Base-by-base conservation (phyloP, 306 rosid species). In the Macrotyloma uniflorum region DNA sequence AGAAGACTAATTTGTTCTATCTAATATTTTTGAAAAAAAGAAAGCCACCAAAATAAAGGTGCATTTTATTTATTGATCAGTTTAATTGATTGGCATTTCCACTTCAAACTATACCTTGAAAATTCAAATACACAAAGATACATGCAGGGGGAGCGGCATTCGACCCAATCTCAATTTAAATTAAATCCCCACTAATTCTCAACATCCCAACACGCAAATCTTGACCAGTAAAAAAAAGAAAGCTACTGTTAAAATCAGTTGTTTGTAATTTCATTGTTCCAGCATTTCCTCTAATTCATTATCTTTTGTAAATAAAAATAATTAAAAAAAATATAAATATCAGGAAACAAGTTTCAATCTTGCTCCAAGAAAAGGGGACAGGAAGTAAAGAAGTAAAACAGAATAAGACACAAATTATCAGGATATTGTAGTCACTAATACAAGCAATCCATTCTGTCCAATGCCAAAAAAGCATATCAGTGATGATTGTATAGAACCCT, bases 401-500 rank as follows among this genome's bases (percentile, higher is more conserved):
- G 36, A 45, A 43, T 24, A 75, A 26, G 69, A 55, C 57, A 43
- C 46, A 46, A 75, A 28, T 6, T 30, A 51, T 78, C 40, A 19
- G 59, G 36, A 32, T 32, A 58, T 19, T 9, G 76, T 30, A 78
- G 42, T 18, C 49, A 64, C 2, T 69, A 49, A 33, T 11, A 4
- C 47, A 42, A 62, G 45, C 40, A 59, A 26, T 54, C 32, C 16
- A 2, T 51, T 19, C 0, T 0, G 4, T 51, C 13, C 13, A 51
- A 51, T 2, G 26, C 9, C 4, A 51, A 51, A 23, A 8, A 51
- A 42, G 3, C 47, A 42, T 3, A 12, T 10, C 47, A 12, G 5
- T 12, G 15, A 12, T 42, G 47, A 11, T 11, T 42, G 47, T 5
- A 28, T 1, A 16, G 71, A 83, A 79, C 67, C 80, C 87, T 76